Evolutionary conservation across 2,329 filamentous ascomycete species (phyloP).

Genomic region (Sphaerulina vaccinii): DNA sequence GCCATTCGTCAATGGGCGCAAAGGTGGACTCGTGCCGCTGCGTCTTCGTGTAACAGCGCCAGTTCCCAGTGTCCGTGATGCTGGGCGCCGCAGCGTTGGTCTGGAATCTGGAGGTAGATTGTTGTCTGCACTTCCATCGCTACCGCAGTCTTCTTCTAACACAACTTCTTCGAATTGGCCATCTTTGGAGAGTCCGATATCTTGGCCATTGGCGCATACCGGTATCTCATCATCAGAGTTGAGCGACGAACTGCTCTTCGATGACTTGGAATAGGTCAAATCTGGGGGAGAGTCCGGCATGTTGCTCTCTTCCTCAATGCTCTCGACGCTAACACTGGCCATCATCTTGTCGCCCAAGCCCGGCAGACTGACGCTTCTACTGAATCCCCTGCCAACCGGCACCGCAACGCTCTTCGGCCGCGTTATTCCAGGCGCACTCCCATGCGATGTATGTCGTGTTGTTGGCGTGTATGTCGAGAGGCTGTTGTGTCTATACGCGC

Average conservation of each 20-base stretch:
- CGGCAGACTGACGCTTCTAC: conserved; percentile 21
- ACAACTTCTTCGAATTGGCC: conserved; percentile 93
- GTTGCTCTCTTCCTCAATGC: conserved; percentile 20
- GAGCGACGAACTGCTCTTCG: conserved; percentile 73
- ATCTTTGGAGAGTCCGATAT: conserved; percentile 59
- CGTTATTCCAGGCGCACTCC: conserved; percentile 13
- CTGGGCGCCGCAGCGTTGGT: conserved; percentile 31
- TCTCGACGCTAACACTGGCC: conserved; percentile 23
- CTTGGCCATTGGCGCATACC: conserved; percentile 24
- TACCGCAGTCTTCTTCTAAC: conserved; percentile 59
- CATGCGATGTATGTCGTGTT: conserved; percentile 4
- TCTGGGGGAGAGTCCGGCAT: conserved; percentile 29
- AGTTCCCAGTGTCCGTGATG: conserved; percentile 21
- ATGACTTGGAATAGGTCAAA: conserved; percentile 75
- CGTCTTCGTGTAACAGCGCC: conserved; percentile 15
- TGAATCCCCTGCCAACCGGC: conserved; percentile 13
- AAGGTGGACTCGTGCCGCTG: conserved; percentile 22
- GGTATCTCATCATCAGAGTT: conserved; percentile 65
- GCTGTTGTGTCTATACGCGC: not conserved
- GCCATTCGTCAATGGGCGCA: conserved; percentile 22
- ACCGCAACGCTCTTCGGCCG: conserved; percentile 22
- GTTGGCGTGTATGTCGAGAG: not conserved
- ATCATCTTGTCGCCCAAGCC: conserved; percentile 12
- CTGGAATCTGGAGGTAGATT: conserved; percentile 38
- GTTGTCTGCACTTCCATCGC: conserved; percentile 49